These are phyloP conservation scores for Sporothrix curviconia DNA, from an alignment of 2,329 filamentous ascomycete genomes.

Conservation along the genomic window DNA sequence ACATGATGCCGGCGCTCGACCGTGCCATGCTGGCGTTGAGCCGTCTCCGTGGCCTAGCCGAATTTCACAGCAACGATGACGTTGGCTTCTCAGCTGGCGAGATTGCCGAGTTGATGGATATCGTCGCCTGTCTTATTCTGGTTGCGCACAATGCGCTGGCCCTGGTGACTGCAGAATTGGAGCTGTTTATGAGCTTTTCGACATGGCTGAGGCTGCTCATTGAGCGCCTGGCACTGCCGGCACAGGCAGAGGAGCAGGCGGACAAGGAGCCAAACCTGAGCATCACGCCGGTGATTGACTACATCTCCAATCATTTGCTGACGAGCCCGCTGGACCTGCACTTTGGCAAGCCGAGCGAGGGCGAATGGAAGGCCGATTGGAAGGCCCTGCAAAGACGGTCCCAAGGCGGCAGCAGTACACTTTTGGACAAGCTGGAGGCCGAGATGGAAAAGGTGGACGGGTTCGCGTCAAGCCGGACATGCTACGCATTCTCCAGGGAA, in stretches of 20 bases:
- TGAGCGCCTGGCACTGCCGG: slow-evolving; percentile 63
- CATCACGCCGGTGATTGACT: slow-evolving; percentile 63
- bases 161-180: slow-evolving; percentile 67
- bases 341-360: slow-evolving; percentile 44
- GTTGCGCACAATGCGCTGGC: slow-evolving; percentile 67
- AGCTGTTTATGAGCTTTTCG: slow-evolving; percentile 72
- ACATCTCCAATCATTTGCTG: slow-evolving; percentile 66
- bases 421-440: slow-evolving; percentile 33
- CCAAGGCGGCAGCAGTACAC: slow-evolving; percentile 14
- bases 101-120: slow-evolving; percentile 61
- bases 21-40: slow-evolving; percentile 75
- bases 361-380: slow-evolving; percentile 45
- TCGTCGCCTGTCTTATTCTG: slow-evolving; percentile 67
- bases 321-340: slow-evolving; percentile 59
- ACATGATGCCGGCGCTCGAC: slow-evolving; percentile 81
- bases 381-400: slow-evolving; percentile 32
- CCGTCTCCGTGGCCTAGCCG: slow-evolving; percentile 74
- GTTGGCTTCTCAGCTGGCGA: slow-evolving; percentile 60
- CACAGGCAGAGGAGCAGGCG: slow-evolving; percentile 64
- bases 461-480: slow-evolving; percentile 9
- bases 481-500: slow-evolving; percentile 8
- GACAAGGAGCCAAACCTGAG: slow-evolving; percentile 75
- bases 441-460: slow-evolving; percentile 16
- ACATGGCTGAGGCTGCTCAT: slow-evolving; percentile 80
- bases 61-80: slow-evolving; percentile 58